phyloP scores from a whole-genome alignment of 768 basidiomycete genomes.

The Rhizopogon vinicolor region DNA sequence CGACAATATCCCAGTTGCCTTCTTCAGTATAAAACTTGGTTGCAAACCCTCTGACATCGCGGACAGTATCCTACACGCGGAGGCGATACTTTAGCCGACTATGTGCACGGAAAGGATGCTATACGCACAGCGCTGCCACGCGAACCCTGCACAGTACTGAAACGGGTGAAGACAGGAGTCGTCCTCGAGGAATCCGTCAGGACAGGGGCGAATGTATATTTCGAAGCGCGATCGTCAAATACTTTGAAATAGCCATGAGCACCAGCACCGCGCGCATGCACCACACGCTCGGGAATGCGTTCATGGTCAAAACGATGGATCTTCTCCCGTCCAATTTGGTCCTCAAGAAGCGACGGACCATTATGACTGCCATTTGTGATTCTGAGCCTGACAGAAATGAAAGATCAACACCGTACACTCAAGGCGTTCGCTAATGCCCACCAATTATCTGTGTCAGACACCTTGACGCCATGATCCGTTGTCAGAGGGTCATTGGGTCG shows the following conservation, averaged over 20 bases:
- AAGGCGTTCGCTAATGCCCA: constrained; percentile 14
- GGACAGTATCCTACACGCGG: constrained; percentile 56
- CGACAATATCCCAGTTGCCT: constrained; percentile 86
- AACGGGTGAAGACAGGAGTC: constrained; percentile 79
- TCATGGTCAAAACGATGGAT: constrained; percentile 83
- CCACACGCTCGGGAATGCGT: constrained; percentile 83
- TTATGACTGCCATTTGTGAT: constrained; percentile 39
- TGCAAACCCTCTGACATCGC: constrained; percentile 88
- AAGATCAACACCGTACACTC: constrained; percentile 3
- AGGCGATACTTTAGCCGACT: neutral
- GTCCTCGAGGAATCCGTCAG: constrained; percentile 68
- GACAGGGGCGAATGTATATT: constrained; percentile 66
- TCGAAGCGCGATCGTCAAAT: constrained; percentile 59
- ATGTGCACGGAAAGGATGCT: neutral
- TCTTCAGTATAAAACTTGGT: constrained; percentile 79
- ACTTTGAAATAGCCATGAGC: constrained; percentile 85
- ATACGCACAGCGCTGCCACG: constrained; percentile 72
- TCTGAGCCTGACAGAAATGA: constrained; percentile 43
- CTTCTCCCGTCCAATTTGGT: constrained; percentile 71
- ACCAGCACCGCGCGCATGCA: constrained; percentile 66
- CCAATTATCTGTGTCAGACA: constrained; percentile 67
- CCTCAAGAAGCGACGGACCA: constrained; percentile 77
- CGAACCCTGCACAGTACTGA: constrained; percentile 81
- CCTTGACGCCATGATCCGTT: constrained; percentile 56
- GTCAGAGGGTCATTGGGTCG: constrained; percentile 32